These are phyloP conservation scores for Plasmodium vivax DNA, from an alignment of 169 alveolate species.

Conservation along the genomic window DNA sequence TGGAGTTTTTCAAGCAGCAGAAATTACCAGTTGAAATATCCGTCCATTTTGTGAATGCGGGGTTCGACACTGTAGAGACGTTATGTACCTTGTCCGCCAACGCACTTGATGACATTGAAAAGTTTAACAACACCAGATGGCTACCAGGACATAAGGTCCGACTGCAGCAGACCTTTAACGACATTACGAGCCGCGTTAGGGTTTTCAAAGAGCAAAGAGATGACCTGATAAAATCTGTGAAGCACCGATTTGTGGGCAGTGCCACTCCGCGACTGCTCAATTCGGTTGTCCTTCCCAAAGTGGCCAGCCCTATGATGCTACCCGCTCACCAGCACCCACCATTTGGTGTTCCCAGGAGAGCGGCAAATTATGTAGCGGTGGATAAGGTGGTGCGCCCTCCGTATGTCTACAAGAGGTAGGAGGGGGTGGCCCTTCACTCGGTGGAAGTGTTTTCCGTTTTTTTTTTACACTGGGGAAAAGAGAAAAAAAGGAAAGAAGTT, in stretches of 20 bases:
- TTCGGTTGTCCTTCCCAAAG: conserved; percentile 38
- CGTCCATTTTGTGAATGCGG: conserved; percentile 89
- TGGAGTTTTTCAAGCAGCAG: conserved; percentile 88
- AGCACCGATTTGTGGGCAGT: conserved; percentile 14
- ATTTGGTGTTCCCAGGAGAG: conserved; percentile 24
- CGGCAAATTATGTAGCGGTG: conserved; percentile 22
- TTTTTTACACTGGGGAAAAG: background rate
- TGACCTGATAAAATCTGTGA: conserved; percentile 25
- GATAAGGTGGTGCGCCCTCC: conserved; percentile 25
- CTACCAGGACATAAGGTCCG: conserved; percentile 92
- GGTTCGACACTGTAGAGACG: conserved; percentile 91
- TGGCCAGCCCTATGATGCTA: conserved; percentile 25
- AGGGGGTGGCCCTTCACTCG: background rate
- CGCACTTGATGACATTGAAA: conserved; percentile 89
- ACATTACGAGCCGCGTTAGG: conserved; percentile 79
- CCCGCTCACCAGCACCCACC: conserved; percentile 48
- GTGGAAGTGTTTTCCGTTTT: background rate
- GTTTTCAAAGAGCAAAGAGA: conserved; percentile 80
- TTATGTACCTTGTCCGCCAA: conserved; percentile 87
- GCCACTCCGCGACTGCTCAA: conserved; percentile 21
- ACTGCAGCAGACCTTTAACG: conserved; percentile 80
- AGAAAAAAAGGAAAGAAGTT: background rate
- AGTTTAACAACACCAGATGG: conserved; percentile 88
- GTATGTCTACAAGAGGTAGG: conserved; percentile 31
- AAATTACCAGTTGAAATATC: conserved; percentile 90